phyloP scores from a whole-genome alignment of 1,139 yeast genomes.

The Diutina ranongensis region DNA sequence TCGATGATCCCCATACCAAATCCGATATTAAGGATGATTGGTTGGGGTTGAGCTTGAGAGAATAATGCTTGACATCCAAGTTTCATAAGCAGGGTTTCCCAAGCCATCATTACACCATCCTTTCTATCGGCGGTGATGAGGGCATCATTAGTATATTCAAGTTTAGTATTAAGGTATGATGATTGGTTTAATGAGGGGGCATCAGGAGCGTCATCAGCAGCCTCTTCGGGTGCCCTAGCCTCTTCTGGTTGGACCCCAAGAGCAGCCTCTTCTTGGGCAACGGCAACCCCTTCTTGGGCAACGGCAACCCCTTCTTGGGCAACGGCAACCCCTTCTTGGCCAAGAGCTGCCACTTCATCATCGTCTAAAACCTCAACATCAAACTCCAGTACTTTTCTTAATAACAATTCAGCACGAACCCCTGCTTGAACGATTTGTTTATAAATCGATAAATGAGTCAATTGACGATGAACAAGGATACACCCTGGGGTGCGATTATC shows the following conservation, averaged over 20 bases:
- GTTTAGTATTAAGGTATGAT: slow-evolving; percentile 52
- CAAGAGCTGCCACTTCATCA: slow-evolving; percentile 19
- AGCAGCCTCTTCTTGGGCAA: slow-evolving; percentile 12
- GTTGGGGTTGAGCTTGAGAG: slow-evolving; percentile 19
- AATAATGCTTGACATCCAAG: slow-evolving; percentile 66
- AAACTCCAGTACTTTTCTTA: slow-evolving; percentile 59
- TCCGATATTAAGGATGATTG: slow-evolving; percentile 65
- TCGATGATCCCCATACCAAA: slow-evolving; percentile 97
- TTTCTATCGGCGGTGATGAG: slow-evolving; percentile 58
- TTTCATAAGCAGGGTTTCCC: slow-evolving; percentile 82
- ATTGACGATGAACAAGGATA: slow-evolving; percentile 40
- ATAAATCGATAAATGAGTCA: slow-evolving; percentile 33
- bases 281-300: slow-evolving; percentile 7
- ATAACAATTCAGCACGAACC: slow-evolving; percentile 73
- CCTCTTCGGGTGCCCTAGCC: slow-evolving; percentile 6
- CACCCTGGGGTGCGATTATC: slow-evolving; percentile 73
- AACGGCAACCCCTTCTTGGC: no score
- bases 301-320: slow-evolving; percentile 10
- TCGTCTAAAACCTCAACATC: slow-evolving; percentile 33
- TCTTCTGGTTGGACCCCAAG: slow-evolving; percentile 7
- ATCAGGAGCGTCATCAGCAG: slow-evolving; percentile 10
- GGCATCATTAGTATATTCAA: slow-evolving; percentile 62
- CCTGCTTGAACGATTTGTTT: slow-evolving; percentile 71
- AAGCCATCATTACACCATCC: slow-evolving; percentile 97
- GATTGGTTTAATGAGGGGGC: slow-evolving; percentile 59